Base-by-base conservation (phyloP, 1,139 yeast species). In the Yamadazyma jaroonii region DNA sequence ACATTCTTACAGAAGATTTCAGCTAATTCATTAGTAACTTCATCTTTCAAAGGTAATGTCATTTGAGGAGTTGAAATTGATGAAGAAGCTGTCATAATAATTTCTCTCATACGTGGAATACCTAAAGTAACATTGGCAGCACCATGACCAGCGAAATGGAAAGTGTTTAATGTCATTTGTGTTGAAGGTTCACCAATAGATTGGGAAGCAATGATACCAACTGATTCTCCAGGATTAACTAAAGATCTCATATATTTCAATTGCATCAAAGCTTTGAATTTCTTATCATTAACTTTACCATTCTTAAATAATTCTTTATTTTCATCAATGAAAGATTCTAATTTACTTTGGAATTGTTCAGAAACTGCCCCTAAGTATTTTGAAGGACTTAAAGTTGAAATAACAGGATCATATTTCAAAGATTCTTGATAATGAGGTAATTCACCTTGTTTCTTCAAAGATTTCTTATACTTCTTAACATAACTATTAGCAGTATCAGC, bases 111-210 rank as follows among this genome's bases (percentile, higher is more conserved):
- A 80, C 99, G 96, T 35, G 99, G 99, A 59, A 94, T 94, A 84
- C 99, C 99, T 57, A 94, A 77, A 1, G 99, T 94, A 50, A 94
- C 99, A 65, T 94, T 94, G 35, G 98, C 98, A 42, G 98, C 99
- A 79, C 99, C 99, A 70, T 94, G 98, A 62, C 99, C 99, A 52
- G 99, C 99, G 58, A 94, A 94, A 72, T 94, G 99, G 95, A 94
- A 94, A 39, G 99, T 94, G 64, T 94, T 94, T 57, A 94, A 78
- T 14, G 99, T 94, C 99, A 94, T 94, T 72, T 94, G 99, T 6
- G 99, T 94, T 4, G 97, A 89, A 36, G 99, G 99, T 67, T 94
- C 99, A 68, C 99, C 99, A 60, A 94, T 84, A 40, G 97, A 90
- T 67, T 94, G 97, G 29, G 97, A 86, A 8, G 98, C 98, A 66